phyloP scores from a whole-genome alignment of 75 land plant genomes.

The Adiantum capillusveneris region DNA sequence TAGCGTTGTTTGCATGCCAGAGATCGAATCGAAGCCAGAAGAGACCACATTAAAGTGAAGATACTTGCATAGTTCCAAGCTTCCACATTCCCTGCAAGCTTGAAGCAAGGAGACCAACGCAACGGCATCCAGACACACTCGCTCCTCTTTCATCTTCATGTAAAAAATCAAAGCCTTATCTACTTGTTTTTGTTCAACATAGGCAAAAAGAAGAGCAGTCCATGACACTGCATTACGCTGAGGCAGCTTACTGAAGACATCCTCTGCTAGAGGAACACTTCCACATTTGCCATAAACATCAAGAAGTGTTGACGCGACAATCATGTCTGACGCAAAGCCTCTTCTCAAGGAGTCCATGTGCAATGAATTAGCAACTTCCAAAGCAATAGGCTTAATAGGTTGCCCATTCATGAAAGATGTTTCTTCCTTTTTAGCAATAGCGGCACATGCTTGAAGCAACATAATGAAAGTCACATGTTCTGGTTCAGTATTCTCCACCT shows the following conservation, averaged over 20 bases:
- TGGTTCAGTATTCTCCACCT: not conserved
- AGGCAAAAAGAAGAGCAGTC: conserved; percentile 4
- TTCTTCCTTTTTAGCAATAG: not conserved
- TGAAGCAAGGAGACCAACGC: not conserved
- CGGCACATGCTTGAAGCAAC: conserved; percentile 9
- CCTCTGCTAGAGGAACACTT: not conserved
- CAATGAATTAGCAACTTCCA: not conserved
- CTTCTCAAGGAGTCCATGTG: not conserved
- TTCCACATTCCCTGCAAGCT: not conserved
- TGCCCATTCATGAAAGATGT: not conserved
- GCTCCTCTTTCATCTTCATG: not conserved
- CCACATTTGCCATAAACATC: conserved; percentile 7
- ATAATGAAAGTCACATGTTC: not conserved
- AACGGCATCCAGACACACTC: not conserved
- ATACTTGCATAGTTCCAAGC: conserved; percentile 2
- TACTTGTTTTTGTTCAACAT: not conserved
- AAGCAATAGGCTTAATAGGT: not conserved
- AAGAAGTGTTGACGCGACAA: conserved; percentile 3
- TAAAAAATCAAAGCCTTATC: conserved; percentile 4
- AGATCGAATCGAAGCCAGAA: not conserved
- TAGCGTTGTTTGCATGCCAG: not conserved
- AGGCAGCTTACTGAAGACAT: not conserved
- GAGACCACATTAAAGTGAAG: not conserved
- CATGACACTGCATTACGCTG: conserved; percentile 9
- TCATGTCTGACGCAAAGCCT: not conserved